Evolutionary conservation across 768 basidiomycete genomes (phyloP), one percentile per base, ranked within the genome.

Genomic region (Boletellus emodensis): DNA sequence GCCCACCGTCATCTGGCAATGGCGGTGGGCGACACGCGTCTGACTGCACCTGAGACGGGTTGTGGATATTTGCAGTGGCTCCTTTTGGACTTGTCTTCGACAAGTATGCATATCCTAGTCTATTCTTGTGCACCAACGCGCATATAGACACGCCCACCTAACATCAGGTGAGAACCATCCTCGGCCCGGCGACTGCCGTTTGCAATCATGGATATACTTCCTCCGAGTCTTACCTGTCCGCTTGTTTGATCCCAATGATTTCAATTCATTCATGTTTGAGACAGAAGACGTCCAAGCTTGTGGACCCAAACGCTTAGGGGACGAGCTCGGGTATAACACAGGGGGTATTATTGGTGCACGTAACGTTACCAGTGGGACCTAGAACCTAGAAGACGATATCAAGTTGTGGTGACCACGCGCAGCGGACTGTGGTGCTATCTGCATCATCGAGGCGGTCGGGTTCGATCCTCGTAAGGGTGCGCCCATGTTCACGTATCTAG

Each of bases 1-100:
- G 55, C 3, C 46, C 50, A 24, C 47, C 55, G 12, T 42, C 17
- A 28, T 48, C 44, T 3, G 18, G 20, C 34, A 18, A 33, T 35
- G 55, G n/a, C n/a, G 46, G 15, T 56, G 55, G 55, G 43, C 48
- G 8, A 22, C 38, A 1, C 46, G 35, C 14, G 47, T 56, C 14
- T 56, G 51, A 51, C 55, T 51, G 26, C 26, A 8, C 26, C 4
- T 28, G 26, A 28, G 26, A 8, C 26, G 26, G 26, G 4, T 28
- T 8, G 26, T 4, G 8, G 26, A 8, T 28, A 8, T 28, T 28
- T 51, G 50, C 15, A 52, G 51, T 42, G 55, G 55, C 28, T n/a
- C 39, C 3, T 52, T 52, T 26, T 44, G 42, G 1, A 46, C 47
- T 3, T 17, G 34, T 2, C 32, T 52, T 3, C 40, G 51, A 15